Evolutionary conservation across 2,329 filamentous ascomycete genomes (phyloP).

Genomic region (Exophiala dermatitidis): DNA sequence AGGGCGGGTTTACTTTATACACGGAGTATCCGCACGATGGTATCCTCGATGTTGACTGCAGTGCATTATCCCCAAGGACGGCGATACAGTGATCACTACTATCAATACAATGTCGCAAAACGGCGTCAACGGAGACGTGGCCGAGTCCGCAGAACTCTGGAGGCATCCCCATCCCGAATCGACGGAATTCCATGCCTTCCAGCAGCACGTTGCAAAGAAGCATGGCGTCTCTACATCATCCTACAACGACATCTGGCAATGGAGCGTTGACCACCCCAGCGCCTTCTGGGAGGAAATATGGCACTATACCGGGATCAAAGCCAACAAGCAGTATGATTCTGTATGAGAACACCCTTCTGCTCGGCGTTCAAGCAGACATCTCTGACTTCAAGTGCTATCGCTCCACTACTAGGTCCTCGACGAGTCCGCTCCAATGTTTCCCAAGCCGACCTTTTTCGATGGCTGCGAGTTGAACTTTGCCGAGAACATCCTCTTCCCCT

Average conservation of each 20-base stretch:
- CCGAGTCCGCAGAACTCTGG: constrained; percentile 54
- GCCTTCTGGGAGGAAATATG: constrained; percentile 81
- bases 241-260: constrained; percentile 72
- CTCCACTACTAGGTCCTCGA: constrained; percentile 58
- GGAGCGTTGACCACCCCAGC: constrained; percentile 71
- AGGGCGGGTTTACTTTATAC: neutral
- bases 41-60: too few species aligned
- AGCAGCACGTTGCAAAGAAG: constrained; percentile 61
- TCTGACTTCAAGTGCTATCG: too few species aligned
- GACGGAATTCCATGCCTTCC: constrained; percentile 67
- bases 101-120: constrained; percentile 9
- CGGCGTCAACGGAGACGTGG: constrained; percentile 9
- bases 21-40: neutral
- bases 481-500: constrained; percentile 83
- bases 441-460: constrained; percentile 77
- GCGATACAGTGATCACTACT: neutral
- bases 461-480: constrained; percentile 81
- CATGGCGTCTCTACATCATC: constrained; percentile 55
- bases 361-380: neutral
- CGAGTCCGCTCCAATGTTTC: constrained; percentile 65
- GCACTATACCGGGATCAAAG: constrained; percentile 70
- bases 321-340: constrained; percentile 51
- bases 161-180: constrained; percentile 58
- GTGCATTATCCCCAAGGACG: neutral
- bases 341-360: constrained; percentile 28